Conservation (phyloP, 371 early-diverging fungal genomes). For the Lichtheimia ramosa region DNA sequence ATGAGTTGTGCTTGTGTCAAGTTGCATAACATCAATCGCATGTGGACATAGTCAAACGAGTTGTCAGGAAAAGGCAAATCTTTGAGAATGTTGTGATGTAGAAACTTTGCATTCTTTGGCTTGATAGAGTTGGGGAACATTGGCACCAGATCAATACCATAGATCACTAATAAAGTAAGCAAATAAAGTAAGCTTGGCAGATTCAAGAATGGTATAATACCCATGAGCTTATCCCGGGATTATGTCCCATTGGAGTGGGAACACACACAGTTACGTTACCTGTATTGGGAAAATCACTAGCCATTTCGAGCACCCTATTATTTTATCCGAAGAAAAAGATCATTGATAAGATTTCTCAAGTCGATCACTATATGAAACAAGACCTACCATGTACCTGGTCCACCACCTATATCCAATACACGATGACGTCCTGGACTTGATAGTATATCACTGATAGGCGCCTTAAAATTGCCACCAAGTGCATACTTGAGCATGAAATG, state of each 20-base stretch:
- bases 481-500: slow-evolving; percentile 42
- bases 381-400: slow-evolving; percentile 44
- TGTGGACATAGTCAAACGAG: slow-evolving; percentile 56
- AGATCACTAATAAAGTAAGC: slow-evolving; percentile 28
- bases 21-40: slow-evolving; percentile 44
- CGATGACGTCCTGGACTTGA: slow-evolving; percentile 12
- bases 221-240: too few relatives aligned
- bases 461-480: slow-evolving; percentile 32
- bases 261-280: slow-evolving; percentile 8
- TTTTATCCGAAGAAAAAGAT: neutral
- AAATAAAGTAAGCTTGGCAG: too few relatives aligned
- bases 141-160: slow-evolving; percentile 55
- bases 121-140: slow-evolving; percentile 59
- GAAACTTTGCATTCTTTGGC: slow-evolving; percentile 55
- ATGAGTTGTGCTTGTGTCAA: slow-evolving; percentile 39
- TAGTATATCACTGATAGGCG: slow-evolving; percentile 22
- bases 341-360: too few relatives aligned
- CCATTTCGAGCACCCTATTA: slow-evolving; percentile 19
- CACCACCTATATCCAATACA: slow-evolving; percentile 43
- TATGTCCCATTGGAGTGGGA: neutral
- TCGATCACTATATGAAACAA: neutral
- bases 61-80: slow-evolving; percentile 51
- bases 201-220: too few relatives aligned
- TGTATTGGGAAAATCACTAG: slow-evolving; percentile 15
- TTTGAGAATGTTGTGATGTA: slow-evolving; percentile 46